Conservation (phyloP, 179 eudicot genomes). For the Spergularia azorica region DNA sequence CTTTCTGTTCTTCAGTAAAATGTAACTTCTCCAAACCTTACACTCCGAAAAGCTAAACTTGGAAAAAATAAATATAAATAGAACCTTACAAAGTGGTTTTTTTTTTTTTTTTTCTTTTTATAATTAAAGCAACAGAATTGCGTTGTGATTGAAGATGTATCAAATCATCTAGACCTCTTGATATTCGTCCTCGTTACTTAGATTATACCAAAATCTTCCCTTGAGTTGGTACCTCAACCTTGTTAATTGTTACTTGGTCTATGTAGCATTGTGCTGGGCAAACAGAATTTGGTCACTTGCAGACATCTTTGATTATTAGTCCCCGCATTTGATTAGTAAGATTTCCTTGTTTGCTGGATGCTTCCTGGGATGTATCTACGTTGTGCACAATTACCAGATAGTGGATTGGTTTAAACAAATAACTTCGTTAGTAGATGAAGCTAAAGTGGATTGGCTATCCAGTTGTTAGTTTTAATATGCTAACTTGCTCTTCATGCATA, state of each 20-base stretch:
- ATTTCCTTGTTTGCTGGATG: conserved; percentile 5
- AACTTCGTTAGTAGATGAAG: neutral
- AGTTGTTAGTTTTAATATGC: neutral
- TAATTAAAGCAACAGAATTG: neutral
- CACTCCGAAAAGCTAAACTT: neutral
- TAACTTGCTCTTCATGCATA: neutral
- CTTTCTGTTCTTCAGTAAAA: neutral
- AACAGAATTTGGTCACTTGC: neutral
- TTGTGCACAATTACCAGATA: neutral
- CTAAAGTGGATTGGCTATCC: neutral
- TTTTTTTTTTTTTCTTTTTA: neutral
- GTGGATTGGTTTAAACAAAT: neutral
- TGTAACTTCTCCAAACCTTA: neutral
- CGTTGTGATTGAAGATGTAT: conserved; percentile 2
- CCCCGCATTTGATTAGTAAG: neutral
- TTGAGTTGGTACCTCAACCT: too few species aligned
- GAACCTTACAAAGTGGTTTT: too few species aligned
- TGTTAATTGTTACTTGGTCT: too few species aligned
- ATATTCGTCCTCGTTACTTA: neutral
- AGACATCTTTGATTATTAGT: neutral
- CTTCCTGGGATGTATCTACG: neutral
- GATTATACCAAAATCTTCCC: neutral
- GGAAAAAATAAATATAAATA: too few species aligned
- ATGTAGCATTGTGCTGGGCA: too few species aligned
- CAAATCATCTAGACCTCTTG: neutral